Percentiles rank a stretch among this genome's conserved stretches.
These are phyloP conservation scores for Pseudogymnoascus sp. DNA, from an alignment of 2,329 filamentous ascomycete species.

Conservation along the genomic window DNA sequence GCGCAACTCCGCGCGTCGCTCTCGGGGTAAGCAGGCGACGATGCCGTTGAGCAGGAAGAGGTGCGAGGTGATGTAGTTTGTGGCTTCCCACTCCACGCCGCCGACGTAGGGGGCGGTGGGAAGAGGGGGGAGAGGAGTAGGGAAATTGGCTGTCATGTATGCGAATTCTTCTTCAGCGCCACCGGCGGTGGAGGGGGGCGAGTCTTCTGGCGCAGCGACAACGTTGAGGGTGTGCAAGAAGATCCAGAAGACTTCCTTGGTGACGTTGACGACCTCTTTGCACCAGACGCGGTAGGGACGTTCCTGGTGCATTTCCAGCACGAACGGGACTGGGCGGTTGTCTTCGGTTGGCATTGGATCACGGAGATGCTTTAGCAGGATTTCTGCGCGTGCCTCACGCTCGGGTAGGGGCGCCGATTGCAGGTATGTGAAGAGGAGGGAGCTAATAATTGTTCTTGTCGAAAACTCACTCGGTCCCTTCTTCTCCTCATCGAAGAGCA, in stretches of 20 bases:
- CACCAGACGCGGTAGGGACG: slow-evolving; percentile 91
- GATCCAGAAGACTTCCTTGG: slow-evolving; percentile 99
- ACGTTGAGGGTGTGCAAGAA: slow-evolving; percentile 93
- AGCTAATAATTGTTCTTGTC: slow-evolving; percentile 83
- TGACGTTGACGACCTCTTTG: slow-evolving; percentile 85
- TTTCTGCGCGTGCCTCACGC: slow-evolving; percentile 58
- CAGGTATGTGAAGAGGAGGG: slow-evolving; percentile 81
- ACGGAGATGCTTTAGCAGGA: slow-evolving; percentile 70
- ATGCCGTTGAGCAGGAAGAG: slow-evolving; percentile 89
- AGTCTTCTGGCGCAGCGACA: slow-evolving; percentile 50
- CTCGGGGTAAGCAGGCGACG: slow-evolving; percentile 63
- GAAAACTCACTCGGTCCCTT: slow-evolving; percentile 96
- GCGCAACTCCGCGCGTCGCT: slow-evolving; percentile 72
- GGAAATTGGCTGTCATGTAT: slow-evolving; percentile 68
- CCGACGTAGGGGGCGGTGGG: slow-evolving; percentile 93
- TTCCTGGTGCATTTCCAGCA: slow-evolving; percentile 78
- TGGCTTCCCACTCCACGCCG: slow-evolving; percentile 97
- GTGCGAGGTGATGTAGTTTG: slow-evolving; percentile 89
- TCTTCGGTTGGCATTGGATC: slow-evolving; percentile 72
- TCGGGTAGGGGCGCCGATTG: slow-evolving; percentile 55
- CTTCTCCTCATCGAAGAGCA: slow-evolving; percentile 96
- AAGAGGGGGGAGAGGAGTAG: slow-evolving; percentile 77
- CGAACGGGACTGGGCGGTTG: slow-evolving; percentile 72
- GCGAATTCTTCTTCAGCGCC: slow-evolving; percentile 36
- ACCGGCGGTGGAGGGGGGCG: slow-evolving; percentile 7